A percentile compares a stretch with the other conserved stretches of the same genome.
These are phyloP conservation scores for Acanthamoeba culbertsoni DNA, from an alignment of 208 protist species.

Conservation along the genomic window DNA sequence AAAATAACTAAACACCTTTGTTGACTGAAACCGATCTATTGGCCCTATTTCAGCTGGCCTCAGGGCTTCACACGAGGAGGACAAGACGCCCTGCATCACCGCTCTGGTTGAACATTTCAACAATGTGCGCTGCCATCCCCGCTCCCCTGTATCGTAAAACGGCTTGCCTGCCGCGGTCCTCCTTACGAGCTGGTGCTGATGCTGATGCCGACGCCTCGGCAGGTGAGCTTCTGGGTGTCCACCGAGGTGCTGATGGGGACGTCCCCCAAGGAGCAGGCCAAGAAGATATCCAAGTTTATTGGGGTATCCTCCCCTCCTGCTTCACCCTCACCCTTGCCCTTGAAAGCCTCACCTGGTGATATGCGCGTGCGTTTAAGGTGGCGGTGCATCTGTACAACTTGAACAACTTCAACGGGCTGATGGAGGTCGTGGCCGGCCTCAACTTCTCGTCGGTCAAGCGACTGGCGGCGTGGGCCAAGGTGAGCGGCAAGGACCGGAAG, in stretches of 20 bases:
- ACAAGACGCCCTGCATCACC: background rate
- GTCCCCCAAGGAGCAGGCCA: conserved; percentile 12
- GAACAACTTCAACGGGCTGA: conserved; percentile 25
- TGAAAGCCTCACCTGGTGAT: background rate
- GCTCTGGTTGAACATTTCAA: conserved; percentile 29
- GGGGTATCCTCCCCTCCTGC: background rate
- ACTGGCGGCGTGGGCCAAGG: background rate
- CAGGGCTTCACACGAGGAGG: background rate
- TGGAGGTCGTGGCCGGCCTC: background rate
- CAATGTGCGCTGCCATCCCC: background rate
- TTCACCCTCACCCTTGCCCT: background rate
- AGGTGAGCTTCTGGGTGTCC: conserved; percentile 29
- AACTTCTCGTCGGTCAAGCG: conserved; percentile 43
- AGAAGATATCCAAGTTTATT: conserved; percentile 27
- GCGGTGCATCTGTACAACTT: background rate
- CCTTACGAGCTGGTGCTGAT: too few relatives aligned
- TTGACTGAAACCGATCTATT: too few relatives aligned
- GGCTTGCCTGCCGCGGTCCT: too few relatives aligned
- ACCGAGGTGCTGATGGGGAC: background rate
- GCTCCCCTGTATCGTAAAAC: too few relatives aligned
- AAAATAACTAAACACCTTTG: too few relatives aligned
- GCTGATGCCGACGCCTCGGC: background rate
- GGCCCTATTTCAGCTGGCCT: too few relatives aligned
- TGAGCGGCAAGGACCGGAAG: conserved; percentile 16
- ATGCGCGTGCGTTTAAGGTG: background rate